phyloP scores from a whole-genome alignment of 108 stramenopile species.

The Nitzschia inconspicua region DNA sequence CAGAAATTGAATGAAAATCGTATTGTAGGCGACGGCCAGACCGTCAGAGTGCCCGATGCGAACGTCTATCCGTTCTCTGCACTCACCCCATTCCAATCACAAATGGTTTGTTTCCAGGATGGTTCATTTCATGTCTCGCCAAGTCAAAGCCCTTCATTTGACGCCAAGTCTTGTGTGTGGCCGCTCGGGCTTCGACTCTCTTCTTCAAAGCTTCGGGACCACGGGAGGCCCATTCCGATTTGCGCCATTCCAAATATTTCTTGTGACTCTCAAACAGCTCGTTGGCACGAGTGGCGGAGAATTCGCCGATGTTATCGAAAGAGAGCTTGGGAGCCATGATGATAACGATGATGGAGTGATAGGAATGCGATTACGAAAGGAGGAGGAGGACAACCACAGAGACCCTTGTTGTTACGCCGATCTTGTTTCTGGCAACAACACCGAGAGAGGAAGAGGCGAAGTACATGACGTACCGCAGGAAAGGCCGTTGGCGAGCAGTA shows the following conservation, averaged over 20 bases:
- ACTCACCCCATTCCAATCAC: constrained; percentile 75
- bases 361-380: no score
- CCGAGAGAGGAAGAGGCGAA: no score
- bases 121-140: constrained; percentile 68
- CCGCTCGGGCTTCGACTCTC: constrained; percentile 57
- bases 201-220: constrained; percentile 53
- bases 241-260: constrained; percentile 68
- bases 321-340: constrained; percentile 13
- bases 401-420: no score
- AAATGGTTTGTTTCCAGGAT: constrained; percentile 77
- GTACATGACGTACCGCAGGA: no score
- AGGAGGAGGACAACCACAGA: no score
- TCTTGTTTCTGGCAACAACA: no score
- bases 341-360: no score
- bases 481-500: no score
- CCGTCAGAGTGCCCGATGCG: neutral
- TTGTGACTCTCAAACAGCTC: constrained; percentile 39
- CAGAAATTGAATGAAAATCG: neutral
- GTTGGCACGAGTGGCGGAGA: constrained; percentile 20
- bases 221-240: constrained; percentile 68
- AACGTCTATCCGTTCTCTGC: neutral
- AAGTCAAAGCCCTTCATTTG: constrained; percentile 74
- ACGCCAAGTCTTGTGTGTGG: constrained; percentile 74
- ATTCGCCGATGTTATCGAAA: constrained; percentile 32
- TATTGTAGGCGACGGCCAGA: neutral